phyloP scores from a whole-genome alignment of 2,329 filamentous ascomycete genomes.

The Anthostomella pinea region DNA sequence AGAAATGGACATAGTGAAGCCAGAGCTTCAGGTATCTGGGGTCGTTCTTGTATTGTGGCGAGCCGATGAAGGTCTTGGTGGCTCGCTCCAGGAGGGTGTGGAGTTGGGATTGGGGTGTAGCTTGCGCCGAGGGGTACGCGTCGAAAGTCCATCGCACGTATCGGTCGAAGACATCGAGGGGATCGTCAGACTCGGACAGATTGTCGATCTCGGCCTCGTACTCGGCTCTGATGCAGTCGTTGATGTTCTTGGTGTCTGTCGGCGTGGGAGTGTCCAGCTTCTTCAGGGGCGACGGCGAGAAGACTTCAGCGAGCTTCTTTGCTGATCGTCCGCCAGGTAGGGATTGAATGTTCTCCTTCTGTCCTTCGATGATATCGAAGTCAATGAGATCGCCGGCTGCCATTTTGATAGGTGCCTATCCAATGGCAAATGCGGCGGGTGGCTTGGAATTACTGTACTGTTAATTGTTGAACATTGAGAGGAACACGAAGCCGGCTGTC shows the following conservation, averaged over 20 bases:
- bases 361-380: slow-evolving; percentile 92
- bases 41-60: slow-evolving; percentile 89
- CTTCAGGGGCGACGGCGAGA: slow-evolving; percentile 64
- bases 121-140: slow-evolving; percentile 90
- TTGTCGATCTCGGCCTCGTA: slow-evolving; percentile 80
- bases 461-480: slow-evolving; percentile 19
- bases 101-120: slow-evolving; percentile 86
- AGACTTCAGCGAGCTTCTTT: slow-evolving; percentile 79
- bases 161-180: slow-evolving; percentile 90
- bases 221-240: slow-evolving; percentile 75
- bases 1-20: slow-evolving; percentile 90
- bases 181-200: slow-evolving; percentile 87
- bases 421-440: slow-evolving; percentile 15
- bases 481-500: slow-evolving; percentile 7
- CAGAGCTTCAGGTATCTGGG: slow-evolving; percentile 90
- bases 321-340: slow-evolving; percentile 85
- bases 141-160: slow-evolving; percentile 97
- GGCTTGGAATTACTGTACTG: slow-evolving; percentile 15
- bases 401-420: slow-evolving; percentile 39
- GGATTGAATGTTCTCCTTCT: slow-evolving; percentile 97
- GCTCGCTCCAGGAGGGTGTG: slow-evolving; percentile 86
- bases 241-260: slow-evolving; percentile 69
- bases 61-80: slow-evolving; percentile 84
- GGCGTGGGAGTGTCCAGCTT: slow-evolving; percentile 63
- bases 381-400: slow-evolving; percentile 55